Evolutionary conservation across 2,329 filamentous ascomycete species (phyloP), one percentile per base, ranked within the genome.

Genomic region (Beauveria medogensis): DNA sequence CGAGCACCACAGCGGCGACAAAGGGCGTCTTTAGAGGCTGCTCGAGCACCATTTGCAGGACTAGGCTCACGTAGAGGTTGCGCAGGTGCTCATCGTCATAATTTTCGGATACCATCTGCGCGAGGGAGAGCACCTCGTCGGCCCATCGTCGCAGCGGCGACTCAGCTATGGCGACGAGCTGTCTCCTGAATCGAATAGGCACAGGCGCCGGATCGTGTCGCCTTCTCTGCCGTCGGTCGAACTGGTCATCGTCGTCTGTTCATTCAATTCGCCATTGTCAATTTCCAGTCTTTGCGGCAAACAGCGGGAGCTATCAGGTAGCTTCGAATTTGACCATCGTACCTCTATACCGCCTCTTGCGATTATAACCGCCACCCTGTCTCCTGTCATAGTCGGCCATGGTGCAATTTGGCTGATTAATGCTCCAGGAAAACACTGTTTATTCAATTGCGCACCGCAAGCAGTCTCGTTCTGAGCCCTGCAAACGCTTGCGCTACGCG

Each of bases 1-100:
- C 83, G 62, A 96, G 81, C 48, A 95, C 82, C 16, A 93, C 87
- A 22, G 90, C 91, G 10, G 92, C 92, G 43, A 96, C 82, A 71
- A 97, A 97, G 0, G 94, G 93, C n/a, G 92, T 95, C 80, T 97
- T 97, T 74, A 99, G 88, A 1, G 94, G 94, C 76, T 99, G 94
- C 76, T 99, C 94, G 41, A 91, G 73, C 48, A 89, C 82, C 65
- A 97, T 80, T 74, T 93, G 90, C 62, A 92, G 77, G 8, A 86
- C 79, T 34, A 96, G 81, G 61, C 88, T 84, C 65, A 90, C 79
- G 72, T 96, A 95, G 55, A 81, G 85, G 37, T 80, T 82, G 65
- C 86, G 86, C 59, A 96, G 77, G 66, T 92, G 88, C 66, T 88
- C 85, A 70, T 95, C 89, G n/a, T 95, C 92, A 71, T 89, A 89